Conservation (phyloP, 352 stramenopile genomes). For the Phytophthora citricola region DNA sequence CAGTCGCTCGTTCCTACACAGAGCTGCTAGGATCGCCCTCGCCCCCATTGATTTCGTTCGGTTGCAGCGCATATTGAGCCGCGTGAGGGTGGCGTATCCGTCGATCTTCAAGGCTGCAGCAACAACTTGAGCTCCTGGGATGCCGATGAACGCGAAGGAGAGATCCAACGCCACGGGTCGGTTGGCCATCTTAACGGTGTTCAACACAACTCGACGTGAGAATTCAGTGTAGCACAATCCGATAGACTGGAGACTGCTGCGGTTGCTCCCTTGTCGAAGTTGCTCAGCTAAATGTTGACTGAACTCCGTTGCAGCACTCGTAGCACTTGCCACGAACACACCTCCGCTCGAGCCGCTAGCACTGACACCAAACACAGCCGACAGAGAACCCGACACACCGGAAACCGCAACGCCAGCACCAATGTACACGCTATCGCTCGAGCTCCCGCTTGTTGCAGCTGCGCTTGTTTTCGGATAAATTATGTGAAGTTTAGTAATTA, state of each 20-base stretch:
- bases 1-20: conserved; percentile 34
- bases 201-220: conserved; percentile 33
- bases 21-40: conserved; percentile 24
- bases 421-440: no score
- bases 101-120: conserved; percentile 43
- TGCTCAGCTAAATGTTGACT: conserved; percentile 21
- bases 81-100: conserved; percentile 38
- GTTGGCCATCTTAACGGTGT: conserved; percentile 40
- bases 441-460: no score
- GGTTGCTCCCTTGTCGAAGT: conserved; percentile 14
- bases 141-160: conserved; percentile 51
- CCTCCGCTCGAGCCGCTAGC: no score
- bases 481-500: no score
- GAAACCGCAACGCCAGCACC: no score
- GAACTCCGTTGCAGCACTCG: conserved; percentile 23
- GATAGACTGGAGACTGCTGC: conserved; percentile 20
- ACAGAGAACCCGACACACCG: no score
- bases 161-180: conserved; percentile 40
- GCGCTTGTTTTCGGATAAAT: no score
- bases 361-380: no score
- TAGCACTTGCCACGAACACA: no score
- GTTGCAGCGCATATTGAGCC: conserved; percentile 44
- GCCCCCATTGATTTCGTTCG: conserved; percentile 39
- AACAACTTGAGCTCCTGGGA: conserved; percentile 38
- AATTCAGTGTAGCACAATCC: conserved; percentile 22